Evolutionary conservation across 768 basidiomycete species (phyloP), one percentile per base, ranked within the genome.

Genomic region (Mycena rebaudengoi): DNA sequence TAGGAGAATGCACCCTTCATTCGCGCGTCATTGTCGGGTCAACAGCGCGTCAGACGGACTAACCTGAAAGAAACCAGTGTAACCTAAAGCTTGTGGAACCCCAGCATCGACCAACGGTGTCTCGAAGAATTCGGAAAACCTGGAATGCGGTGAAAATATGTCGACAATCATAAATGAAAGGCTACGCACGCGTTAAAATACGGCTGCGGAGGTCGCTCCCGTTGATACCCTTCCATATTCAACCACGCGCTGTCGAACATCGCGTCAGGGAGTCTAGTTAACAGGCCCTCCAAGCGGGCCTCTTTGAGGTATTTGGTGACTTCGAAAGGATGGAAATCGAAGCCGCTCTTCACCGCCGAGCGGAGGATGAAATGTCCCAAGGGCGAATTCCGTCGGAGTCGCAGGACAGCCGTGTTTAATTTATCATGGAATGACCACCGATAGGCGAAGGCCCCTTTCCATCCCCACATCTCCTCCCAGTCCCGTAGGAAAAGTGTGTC

Each of bases 391-490:
- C 93, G 95, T 85, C 96, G 95, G 80, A 99, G 83, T 72, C 91
- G 94, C 56, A 99, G 84, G 7, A 99, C 95, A 2, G 98, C 96
- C 14, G 97, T 99, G 82, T 99, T 98, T 76, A 98, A 98, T 73
- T 40, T 55, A 6, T 60, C 52, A 28, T 65, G 64, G 29, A 26
- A 60, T 0, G 58, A 60, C 97, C 96, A 99, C 4, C 97, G 85
- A 74, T 98, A 99, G 8, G 97, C 96, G 69, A 98, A 99, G n/a
- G 96, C 95, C 26, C 96, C 96, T 70, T 91, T 89, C 91, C 94
- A 98, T 29, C 94, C 94, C 95, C 95, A 98, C 7, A 99, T 81
- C 68, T 99, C 97, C 72, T 98, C 96, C 98, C 98, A 99, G 73
- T 99, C 97, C 20, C 98, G 90, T 28, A 99, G 78, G 71, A 99